These are phyloP conservation scores for Dryas octopetala DNA, from an alignment of 306 rosid genomes.

Conservation along the genomic window DNA sequence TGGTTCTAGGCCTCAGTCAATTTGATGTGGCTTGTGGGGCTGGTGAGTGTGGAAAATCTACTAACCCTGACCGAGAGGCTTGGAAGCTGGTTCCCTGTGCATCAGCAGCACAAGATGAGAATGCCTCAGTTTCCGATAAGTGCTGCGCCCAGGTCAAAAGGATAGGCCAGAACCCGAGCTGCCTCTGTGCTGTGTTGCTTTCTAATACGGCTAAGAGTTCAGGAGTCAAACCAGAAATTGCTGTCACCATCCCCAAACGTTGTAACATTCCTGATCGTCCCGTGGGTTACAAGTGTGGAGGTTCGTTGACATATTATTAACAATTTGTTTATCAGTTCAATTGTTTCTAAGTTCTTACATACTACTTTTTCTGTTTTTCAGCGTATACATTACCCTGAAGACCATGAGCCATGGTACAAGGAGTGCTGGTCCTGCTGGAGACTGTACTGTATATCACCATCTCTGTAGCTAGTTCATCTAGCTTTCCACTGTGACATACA, in stretches of 20 bases:
- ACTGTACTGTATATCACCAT: not conserved
- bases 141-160: constrained; percentile 52
- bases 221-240: constrained; percentile 46
- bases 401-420: not conserved
- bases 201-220: constrained; percentile 41
- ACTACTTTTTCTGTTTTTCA: constrained; percentile 17
- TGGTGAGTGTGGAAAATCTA: constrained; percentile 46
- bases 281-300: constrained; percentile 53
- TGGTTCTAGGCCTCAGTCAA: constrained; percentile 7
- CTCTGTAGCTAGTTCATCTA: constrained; percentile 18
- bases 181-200: constrained; percentile 54
- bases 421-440: not conserved
- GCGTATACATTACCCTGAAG: constrained; percentile 50
- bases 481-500: constrained; percentile 13
- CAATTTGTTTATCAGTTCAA: not conserved
- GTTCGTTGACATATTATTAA: constrained; percentile 17
- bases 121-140: constrained; percentile 34
- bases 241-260: constrained; percentile 56
- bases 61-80: constrained; percentile 48
- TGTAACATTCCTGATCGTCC: constrained; percentile 48
- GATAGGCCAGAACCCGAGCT: constrained; percentile 37
- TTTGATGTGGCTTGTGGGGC: constrained; percentile 27
- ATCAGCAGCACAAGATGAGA: constrained; percentile 41
- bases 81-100: constrained; percentile 46
- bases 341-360: not conserved